Base-by-base conservation (phyloP, 257 asterid species). In the Catharanthus roseus region DNA sequence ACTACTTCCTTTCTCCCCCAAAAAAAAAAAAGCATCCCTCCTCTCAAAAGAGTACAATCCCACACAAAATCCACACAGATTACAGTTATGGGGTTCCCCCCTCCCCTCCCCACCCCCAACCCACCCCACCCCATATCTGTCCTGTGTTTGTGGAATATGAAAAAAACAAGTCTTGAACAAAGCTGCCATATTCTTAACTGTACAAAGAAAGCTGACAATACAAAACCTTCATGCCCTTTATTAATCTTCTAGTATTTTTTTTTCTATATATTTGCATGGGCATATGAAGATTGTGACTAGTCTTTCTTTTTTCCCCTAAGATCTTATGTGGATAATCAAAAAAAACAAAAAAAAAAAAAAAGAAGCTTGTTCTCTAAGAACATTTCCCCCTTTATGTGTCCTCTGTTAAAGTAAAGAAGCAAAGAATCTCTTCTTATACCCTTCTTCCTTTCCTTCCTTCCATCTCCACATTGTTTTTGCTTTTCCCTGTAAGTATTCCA, bases 361-460 rank as follows among this genome's bases (percentile, higher is more conserved):
- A 78, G 79, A 82, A 86, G 84, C 88, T 83, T 90, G 44, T 82
- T 74, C 86, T 83, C 76, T 78, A 90, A 88, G 92, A 88, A 83
- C 80, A 36, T 47, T 71, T 60, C 72, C 65, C 21, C 42, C 42
- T 38, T 38, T 76, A 36, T 51, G 68, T 72, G 53, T 56, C 24
- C 65, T 57, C 62, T 72, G 53, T 77, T 82, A 78, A 80, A 77
- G 83, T 68, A 73, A 78, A 78, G 83, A 93, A 89, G 96, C 92
- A 90, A 90, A 83, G 96, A 86, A 89, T 90, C 87, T 81, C 79
- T 54, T 75, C 77, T 74, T 74, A 75, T 76, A 80, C 83, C 11
- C 31, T 74, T 74, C 77, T 81, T 83, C 11, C 34, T 47, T 34
- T 82, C 65, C 75, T 74, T 64, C 34, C 67, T 34, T 82, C 65